These are phyloP conservation scores for Venturia effusa DNA, from an alignment of 2,329 filamentous ascomycete genomes.

Conservation along the genomic window DNA sequence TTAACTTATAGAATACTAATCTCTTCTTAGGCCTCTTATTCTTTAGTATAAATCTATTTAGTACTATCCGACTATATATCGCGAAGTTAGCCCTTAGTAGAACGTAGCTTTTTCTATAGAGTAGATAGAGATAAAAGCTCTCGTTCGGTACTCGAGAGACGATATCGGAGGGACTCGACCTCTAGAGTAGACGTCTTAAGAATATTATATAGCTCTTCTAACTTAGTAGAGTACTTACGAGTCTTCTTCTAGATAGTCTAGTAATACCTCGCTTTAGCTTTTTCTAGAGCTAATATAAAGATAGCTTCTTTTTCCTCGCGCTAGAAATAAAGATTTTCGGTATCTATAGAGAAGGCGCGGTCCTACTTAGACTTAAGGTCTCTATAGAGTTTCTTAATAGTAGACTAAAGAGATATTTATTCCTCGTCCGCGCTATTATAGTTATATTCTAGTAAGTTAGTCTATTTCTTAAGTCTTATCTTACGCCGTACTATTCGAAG, in stretches of 20 bases:
- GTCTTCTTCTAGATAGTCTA: not conserved
- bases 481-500: constrained; percentile 24
- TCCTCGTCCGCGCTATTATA: constrained; percentile 25
- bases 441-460: constrained; percentile 26
- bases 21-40: constrained; percentile 22
- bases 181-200: constrained; percentile 42
- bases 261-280: not conserved
- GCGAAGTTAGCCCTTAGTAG: constrained; percentile 15
- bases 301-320: constrained; percentile 17
- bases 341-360: not conserved
- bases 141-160: constrained; percentile 2
- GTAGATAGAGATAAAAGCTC: constrained; percentile 7
- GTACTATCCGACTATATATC: constrained; percentile 13
- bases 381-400: constrained; percentile 45
- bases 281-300: constrained; percentile 4
- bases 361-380: constrained; percentile 41
- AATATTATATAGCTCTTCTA: constrained; percentile 7
- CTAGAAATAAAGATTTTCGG: constrained; percentile 16
- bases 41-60: constrained; percentile 20
- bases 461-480: constrained; percentile 22
- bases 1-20: constrained; percentile 26
- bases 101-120: constrained; percentile 16
- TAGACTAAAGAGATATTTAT: constrained; percentile 35
- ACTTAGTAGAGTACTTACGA: not conserved
- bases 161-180: constrained; percentile 23